Evolutionary conservation across 768 basidiomycete genomes (phyloP), one percentile per base, ranked within the genome.

Genomic region (Inosperma sp.): DNA sequence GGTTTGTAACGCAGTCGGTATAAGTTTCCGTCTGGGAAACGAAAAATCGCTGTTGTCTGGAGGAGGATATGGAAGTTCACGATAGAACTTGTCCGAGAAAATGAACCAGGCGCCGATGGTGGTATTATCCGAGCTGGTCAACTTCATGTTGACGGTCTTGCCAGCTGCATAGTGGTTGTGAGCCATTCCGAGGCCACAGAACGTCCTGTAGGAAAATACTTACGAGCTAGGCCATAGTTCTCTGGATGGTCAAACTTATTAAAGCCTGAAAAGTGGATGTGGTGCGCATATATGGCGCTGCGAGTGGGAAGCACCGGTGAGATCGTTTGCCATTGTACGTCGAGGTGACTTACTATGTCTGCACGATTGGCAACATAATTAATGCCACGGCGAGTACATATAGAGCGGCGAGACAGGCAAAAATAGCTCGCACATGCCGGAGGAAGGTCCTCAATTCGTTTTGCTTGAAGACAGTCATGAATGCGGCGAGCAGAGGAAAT

Each of bases 31-130:
- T 48, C 62, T 51, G 29, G 59, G 63, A 43, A 78, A 59, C 19
- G 56, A 53, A 54, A 54, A 61, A 48, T 63, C 65, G 6, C 72
- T 70, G 27, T 65, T 50, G 45, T 68, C 64, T 36, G 58, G 75
- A 25, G 68, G 65, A 16, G 65, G 59, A 22, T 56, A 59, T 6
- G 67, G 68, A 21, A 68, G 58, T 10, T 56, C 62, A 43, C 68
- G 71, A 60, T 80, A 80, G 58, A 70, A 74, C 0, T 69, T 62
- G 29, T 82, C 77, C 2, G 82, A 74, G 34, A 82, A 74, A 45
- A 81, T 68, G 61, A 82, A 82, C 83, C 83, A 86, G 9, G 82
- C 80, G 22, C 88, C 88, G 26, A 88, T 63, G 0, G 67, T 71
- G 19, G 77, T 76, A 53, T 83, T 82, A 62, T 90, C 88, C 2